Evolutionary conservation across 306 rosid genomes (phyloP), one percentile per base, ranked within the genome.

Genomic region (Acacia confusa): DNA sequence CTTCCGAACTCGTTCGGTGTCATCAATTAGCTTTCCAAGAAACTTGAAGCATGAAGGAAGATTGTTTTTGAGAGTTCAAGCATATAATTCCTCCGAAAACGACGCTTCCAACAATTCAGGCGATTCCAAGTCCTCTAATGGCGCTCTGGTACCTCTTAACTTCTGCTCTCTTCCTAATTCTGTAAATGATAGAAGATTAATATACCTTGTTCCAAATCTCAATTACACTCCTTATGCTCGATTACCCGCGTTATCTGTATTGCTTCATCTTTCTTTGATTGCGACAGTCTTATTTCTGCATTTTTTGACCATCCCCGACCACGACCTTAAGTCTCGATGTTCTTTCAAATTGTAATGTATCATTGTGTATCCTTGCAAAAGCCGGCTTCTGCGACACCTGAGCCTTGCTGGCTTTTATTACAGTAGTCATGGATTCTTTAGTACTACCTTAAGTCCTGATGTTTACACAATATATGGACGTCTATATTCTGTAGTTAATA

Each of bases 81-180:
- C 90, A 2, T 79, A 85, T 19, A 79, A 85, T 79, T 82, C 88
- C 43, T 84, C 86, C 79, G 64, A 84, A 6, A 78, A 84, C 50
- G 84, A 78, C 30, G 30, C 28, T 77, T 79, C 87, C 64, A 81
- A 87, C 41, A 30, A 85, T 75, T 6, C 83, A 5, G 86, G 85
- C 71, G 87, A 87, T 6, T 58, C 88, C 82, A 84, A 87, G 41
- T 72, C 86, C 81, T 85, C 90, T 4, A 87, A 87, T 75, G 90
- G 88, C 84, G 73, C 88, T 82, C 73, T 87, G 76, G 90, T 84
- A 87, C 64, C 55, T 70, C n/a, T 50, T 34, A 32, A 22, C 53
- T 22, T 52, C 48, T 74, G 10, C 30, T 28, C 19, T 73, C 47
- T 70, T 50, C 16, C 1, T 14, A 22, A 14, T 57, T 16, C 53